phyloP scores from a whole-genome alignment of 2,329 filamentous ascomycete species.

The Sarocladium kiliense region DNA sequence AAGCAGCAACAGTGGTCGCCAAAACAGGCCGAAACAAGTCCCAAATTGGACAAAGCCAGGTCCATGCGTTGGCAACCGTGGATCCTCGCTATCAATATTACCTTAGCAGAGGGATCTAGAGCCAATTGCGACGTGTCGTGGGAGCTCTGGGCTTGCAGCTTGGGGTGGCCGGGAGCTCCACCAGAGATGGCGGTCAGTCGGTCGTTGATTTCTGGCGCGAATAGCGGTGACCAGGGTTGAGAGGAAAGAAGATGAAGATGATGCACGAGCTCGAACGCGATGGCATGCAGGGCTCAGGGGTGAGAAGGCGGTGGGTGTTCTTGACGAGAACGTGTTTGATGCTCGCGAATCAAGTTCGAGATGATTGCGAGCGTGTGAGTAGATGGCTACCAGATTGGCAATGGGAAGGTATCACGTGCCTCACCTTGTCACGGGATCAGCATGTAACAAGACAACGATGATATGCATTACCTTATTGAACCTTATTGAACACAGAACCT shows the following conservation, averaged over 20 bases:
- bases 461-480: too few species aligned
- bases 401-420: too few species aligned
- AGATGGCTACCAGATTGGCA: too few species aligned
- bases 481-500: background rate
- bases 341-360: too few species aligned
- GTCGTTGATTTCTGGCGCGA: background rate
- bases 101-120: background rate
- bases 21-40: background rate
- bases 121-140: constrained; percentile 4
- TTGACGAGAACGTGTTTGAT: background rate
- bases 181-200: constrained; percentile 6
- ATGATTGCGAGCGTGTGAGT: too few species aligned
- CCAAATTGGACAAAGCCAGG: background rate
- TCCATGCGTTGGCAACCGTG: background rate
- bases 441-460: too few species aligned
- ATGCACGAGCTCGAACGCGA: constrained; percentile 3
- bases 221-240: constrained; percentile 1
- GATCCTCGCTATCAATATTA: background rate
- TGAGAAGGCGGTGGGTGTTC: background rate
- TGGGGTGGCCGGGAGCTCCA: background rate
- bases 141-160: constrained; percentile 6
- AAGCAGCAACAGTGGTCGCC: background rate
- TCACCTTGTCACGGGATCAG: too few species aligned
- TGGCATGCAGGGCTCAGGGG: background rate
- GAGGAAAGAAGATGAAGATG: background rate